Percentiles rank a stretch among this genome's conserved stretches.
These are phyloP conservation scores for Solanum hybrid DNA, from an alignment of 305 asterid genomes.

Conservation along the genomic window DNA sequence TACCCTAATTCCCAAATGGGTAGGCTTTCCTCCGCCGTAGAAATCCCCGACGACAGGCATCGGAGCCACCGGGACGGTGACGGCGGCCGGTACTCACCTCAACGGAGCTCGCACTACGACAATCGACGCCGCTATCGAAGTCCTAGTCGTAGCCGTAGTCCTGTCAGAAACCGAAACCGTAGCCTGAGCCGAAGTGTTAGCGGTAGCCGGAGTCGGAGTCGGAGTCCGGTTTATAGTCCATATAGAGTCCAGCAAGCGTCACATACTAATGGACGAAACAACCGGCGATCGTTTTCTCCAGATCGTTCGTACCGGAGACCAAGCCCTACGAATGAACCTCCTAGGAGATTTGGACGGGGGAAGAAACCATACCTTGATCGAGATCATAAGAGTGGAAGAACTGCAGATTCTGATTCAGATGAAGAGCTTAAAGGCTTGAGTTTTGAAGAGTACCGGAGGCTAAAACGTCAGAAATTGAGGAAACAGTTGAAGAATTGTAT, in stretches of 20 bases:
- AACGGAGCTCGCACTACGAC: neutral
- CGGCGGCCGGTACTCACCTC: constrained; percentile 34
- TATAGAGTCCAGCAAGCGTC: neutral
- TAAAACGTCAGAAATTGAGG: constrained; percentile 77
- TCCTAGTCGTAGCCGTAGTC: constrained; percentile 14
- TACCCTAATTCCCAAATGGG: constrained; percentile 30
- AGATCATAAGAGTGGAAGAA: constrained; percentile 22
- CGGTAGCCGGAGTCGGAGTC: constrained; percentile 35
- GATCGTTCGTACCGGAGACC: constrained; percentile 34
- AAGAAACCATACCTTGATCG: constrained; percentile 53
- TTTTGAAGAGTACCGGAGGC: constrained; percentile 71
- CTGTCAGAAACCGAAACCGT: constrained; percentile 23
- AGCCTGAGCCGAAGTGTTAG: constrained; percentile 42
- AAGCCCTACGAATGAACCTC: constrained; percentile 28
- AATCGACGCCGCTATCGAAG: constrained; percentile 15
- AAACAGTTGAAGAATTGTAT: constrained; percentile 40
- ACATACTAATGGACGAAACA: neutral
- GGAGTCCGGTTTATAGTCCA: constrained; percentile 26
- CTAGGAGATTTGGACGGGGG: constrained; percentile 17
- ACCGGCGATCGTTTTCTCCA: constrained; percentile 55
- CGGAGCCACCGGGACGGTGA: constrained; percentile 7
- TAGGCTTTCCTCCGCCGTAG: constrained; percentile 48
- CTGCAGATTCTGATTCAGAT: constrained; percentile 58
- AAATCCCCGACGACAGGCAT: constrained; percentile 49
- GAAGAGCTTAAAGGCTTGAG: constrained; percentile 68